Evolutionary conservation across 371 early-diverging fungal genomes (phyloP).

Genomic region (Mucor plumbeus): DNA sequence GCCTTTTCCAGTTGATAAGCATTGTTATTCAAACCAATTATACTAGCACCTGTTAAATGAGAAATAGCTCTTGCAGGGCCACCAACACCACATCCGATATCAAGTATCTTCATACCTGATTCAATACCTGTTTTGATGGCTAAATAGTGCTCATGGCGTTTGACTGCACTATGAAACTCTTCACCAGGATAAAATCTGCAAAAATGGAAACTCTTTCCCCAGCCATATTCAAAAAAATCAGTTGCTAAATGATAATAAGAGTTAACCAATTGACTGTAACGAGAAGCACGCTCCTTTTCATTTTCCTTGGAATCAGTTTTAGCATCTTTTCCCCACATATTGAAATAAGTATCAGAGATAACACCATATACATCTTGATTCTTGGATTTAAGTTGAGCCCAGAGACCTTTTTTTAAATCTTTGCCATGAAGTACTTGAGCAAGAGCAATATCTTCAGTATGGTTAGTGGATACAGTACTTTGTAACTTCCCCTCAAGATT

Average conservation of each 20-base stretch:
- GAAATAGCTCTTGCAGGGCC: constrained; percentile 94
- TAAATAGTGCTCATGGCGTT: constrained; percentile 91
- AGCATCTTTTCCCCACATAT: constrained; percentile 62
- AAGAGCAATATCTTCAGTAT: constrained; percentile 57
- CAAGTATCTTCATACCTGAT: constrained; percentile 74
- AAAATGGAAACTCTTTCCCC: constrained; percentile 94
- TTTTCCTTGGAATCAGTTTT: constrained; percentile 51
- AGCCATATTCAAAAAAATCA: constrained; percentile 82
- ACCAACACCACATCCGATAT: constrained; percentile 93
- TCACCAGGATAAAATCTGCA: constrained; percentile 80
- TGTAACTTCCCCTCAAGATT: not conserved
- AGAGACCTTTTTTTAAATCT: constrained; percentile 51
- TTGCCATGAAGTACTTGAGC: constrained; percentile 55
- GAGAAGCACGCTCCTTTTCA: constrained; percentile 54
- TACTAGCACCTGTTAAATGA: constrained; percentile 85
- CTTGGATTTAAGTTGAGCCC: constrained; percentile 60
- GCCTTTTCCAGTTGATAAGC: constrained; percentile 92
- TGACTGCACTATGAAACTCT: constrained; percentile 80
- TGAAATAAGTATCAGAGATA: constrained; percentile 64
- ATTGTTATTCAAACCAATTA: constrained; percentile 95
- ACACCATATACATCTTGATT: constrained; percentile 58
- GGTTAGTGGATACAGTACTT: constrained; percentile 38
- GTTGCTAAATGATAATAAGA: constrained; percentile 84
- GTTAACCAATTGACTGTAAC: constrained; percentile 77
- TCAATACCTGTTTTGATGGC: constrained; percentile 76